Evolutionary conservation across 805 yeast species (phyloP).

Genomic region (Clavispora fructus): DNA sequence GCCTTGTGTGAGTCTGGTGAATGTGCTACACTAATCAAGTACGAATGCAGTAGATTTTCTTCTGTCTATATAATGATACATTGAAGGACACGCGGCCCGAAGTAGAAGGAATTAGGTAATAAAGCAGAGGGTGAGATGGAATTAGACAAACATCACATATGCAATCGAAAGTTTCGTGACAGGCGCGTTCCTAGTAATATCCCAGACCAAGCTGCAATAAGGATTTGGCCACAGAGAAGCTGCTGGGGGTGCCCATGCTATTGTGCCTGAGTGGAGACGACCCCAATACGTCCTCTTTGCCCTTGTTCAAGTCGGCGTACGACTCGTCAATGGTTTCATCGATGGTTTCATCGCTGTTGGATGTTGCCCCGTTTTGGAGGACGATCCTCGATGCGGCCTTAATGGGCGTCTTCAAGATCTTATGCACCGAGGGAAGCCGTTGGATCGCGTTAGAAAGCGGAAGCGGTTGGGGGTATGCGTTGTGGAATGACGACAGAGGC

Average conservation of each 20-base stretch:
- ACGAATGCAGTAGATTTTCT: neutral
- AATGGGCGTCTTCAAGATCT: conserved; percentile 41
- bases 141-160: neutral
- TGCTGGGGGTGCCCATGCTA: conserved; percentile 41
- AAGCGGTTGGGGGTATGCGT: conserved; percentile 6
- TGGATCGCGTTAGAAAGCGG: conserved; percentile 9
- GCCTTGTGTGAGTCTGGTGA: neutral
- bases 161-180: neutral
- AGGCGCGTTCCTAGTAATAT: conserved; percentile 8
- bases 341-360: conserved; percentile 20
- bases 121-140: neutral
- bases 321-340: conserved; percentile 16
- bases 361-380: conserved; percentile 9
- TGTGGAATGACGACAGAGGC: conserved; percentile 29
- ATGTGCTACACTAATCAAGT: neutral
- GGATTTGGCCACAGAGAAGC: conserved; percentile 41
- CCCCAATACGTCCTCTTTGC: conserved; percentile 20
- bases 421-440: conserved; percentile 35
- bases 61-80: conserved; percentile 2
- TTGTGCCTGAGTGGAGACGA: conserved; percentile 29
- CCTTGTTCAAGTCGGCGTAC: conserved; percentile 9
- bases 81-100: neutral
- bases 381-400: conserved; percentile 24
- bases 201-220: conserved; percentile 39
- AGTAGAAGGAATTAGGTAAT: neutral